Conservation (phyloP, 768 basidiomycete genomes). For the Gelatoporia subvermispora region DNA sequence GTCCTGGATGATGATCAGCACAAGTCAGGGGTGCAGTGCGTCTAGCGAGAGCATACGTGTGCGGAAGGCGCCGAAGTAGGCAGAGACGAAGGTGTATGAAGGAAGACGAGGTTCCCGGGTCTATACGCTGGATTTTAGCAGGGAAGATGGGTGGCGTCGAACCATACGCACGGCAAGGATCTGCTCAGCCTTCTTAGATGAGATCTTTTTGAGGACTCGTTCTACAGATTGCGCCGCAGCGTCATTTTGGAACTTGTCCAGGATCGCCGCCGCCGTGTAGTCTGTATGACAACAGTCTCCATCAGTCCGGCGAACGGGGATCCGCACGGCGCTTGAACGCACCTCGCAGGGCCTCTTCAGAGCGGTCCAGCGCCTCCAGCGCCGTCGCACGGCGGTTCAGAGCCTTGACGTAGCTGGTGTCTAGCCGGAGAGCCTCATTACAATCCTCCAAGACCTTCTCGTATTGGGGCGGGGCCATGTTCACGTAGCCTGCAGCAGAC, state of each 20-base stretch:
- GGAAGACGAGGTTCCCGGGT: conserved; percentile 80
- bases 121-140: conserved; percentile 26
- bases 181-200: conserved; percentile 65
- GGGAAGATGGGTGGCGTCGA: not conserved
- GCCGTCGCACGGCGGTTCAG: conserved; percentile 87
- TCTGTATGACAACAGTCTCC: conserved; percentile 40
- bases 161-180: conserved; percentile 54
- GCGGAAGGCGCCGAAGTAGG: conserved; percentile 97
- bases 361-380: conserved; percentile 67
- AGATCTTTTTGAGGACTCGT: conserved; percentile 83
- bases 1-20: conserved; percentile 34
- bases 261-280: conserved; percentile 93
- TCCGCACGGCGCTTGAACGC: conserved; percentile 15
- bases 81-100: conserved; percentile 85
- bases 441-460: conserved; percentile 86
- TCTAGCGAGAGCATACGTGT: conserved; percentile 49
- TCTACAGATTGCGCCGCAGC: conserved; percentile 77
- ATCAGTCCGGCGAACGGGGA: not conserved
- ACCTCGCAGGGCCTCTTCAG: conserved; percentile 80
- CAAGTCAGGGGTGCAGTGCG: not conserved
- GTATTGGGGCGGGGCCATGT: conserved; percentile 80
- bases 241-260: conserved; percentile 89
- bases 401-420: conserved; percentile 83
- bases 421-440: conserved; percentile 79
- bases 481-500: conserved; percentile 69